Percentiles rank a stretch among this genome's conserved stretches.
phyloP scores from a whole-genome alignment of 208 protist genomes.

The Porcisia deanei region DNA sequence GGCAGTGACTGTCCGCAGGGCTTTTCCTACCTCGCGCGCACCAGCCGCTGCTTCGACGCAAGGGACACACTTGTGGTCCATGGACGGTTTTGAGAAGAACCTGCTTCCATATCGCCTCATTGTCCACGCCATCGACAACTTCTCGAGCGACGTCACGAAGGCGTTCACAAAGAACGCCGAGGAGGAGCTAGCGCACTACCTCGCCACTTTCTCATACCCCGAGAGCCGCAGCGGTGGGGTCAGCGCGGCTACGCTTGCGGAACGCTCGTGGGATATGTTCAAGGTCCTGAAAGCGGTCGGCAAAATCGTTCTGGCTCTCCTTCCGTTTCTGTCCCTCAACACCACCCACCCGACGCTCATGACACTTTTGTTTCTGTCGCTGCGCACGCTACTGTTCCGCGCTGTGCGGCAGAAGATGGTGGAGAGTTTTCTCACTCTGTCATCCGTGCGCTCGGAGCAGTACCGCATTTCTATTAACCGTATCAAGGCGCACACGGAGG shows the following conservation, averaged over 20 bases:
- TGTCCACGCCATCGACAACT: slow-evolving; percentile 54
- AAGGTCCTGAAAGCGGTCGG: slow-evolving; percentile 70
- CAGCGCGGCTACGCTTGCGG: slow-evolving; percentile 19
- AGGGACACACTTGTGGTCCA: slow-evolving; percentile 4
- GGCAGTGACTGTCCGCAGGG: background rate
- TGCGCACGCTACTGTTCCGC: slow-evolving; percentile 70
- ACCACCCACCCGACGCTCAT: slow-evolving; percentile 40
- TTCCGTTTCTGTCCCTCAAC: slow-evolving; percentile 80
- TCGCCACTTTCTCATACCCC: slow-evolving; percentile 25
- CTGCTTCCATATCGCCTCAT: slow-evolving; percentile 36
- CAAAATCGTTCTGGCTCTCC: slow-evolving; percentile 66
- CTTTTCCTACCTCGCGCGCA: background rate
- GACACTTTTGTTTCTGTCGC: slow-evolving; percentile 66
- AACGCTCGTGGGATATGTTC: slow-evolving; percentile 53
- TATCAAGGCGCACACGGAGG: slow-evolving; percentile 44
- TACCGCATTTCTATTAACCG: slow-evolving; percentile 90
- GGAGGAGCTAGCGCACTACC: slow-evolving; percentile 29
- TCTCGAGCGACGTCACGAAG: slow-evolving; percentile 50
- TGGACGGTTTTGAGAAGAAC: slow-evolving; percentile 27
- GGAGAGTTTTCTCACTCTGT: slow-evolving; percentile 73
- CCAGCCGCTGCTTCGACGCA: slow-evolving; percentile 1
- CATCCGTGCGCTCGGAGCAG: slow-evolving; percentile 71
- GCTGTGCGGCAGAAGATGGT: slow-evolving; percentile 63
- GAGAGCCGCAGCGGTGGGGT: background rate
- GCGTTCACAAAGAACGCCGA: slow-evolving; percentile 57